Evolutionary conservation across 2,329 filamentous ascomycete genomes (phyloP), one percentile per base, ranked within the genome.

Genomic region (Elsinoe perseae): DNA sequence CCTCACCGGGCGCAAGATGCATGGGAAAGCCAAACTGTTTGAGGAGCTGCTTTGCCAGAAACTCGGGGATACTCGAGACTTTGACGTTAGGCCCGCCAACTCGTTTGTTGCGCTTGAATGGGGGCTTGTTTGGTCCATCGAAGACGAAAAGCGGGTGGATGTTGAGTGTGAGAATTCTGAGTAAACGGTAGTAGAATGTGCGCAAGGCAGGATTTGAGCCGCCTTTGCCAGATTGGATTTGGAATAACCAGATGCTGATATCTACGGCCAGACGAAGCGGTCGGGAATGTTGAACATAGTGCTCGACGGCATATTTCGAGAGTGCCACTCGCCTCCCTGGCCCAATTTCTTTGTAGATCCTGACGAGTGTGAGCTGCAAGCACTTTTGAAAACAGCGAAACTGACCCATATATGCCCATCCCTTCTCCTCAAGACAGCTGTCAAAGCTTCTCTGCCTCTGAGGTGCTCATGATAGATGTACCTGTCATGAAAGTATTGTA

Each of bases 181-280:
- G 76, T 0, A 97, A 81, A 30, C 93, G 86, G 71, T 95, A 97
- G 72, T 96, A 97, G 21, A 98, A 80, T 1, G 91, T 96, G 57
- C 93, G 82, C 34, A 96, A 78, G 1, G 91, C 91, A 5, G 93
- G 92, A 64, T 96, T 96, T 9, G 84, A 83, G 58, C 93, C 93
- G 46, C 92, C 85, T 74, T 84, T 83, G 16, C 87, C 87, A 12
- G 89, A 85, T 67, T 95, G 90, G 10, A 85, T 85, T 66, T 98
- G 93, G 66, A 95, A 97, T 43, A 95, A 86, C 93, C 93, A 98
- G 67, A 98, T 97, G 2, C 90, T 89, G 63, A 95, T 87, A 68
- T 98, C 93, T 61, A 98, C 87, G 36, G 93, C 93, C 46, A 98
- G 78, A 38, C 91, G 85, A 38, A 97, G 76, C 0, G 91, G 91